Evolutionary conservation across 1,139 yeast species (phyloP).

Genomic region (Lodderomyces theae): DNA sequence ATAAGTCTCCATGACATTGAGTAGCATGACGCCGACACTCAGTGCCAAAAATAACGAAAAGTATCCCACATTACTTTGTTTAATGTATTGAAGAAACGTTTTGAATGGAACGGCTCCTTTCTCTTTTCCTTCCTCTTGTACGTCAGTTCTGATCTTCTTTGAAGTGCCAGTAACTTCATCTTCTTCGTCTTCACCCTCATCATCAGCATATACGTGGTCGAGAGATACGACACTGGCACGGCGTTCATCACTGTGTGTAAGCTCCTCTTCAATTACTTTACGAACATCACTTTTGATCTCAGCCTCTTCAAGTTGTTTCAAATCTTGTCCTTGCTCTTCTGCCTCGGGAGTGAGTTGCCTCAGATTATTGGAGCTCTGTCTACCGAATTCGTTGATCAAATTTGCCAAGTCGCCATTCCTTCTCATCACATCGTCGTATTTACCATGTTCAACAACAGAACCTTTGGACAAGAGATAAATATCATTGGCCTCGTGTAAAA

Average conservation of each 20-base stretch:
- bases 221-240: conserved; percentile 24
- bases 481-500: conserved; percentile 27
- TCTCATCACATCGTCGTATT: conserved; percentile 28
- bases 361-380: conserved; percentile 15
- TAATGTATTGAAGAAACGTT: conserved; percentile 32
- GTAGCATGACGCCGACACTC: conserved; percentile 19
- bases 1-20: conserved; percentile 27
- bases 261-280: conserved; percentile 40
- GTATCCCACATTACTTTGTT: conserved; percentile 31
- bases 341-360: conserved; percentile 6
- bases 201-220: conserved; percentile 20
- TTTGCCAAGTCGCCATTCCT: conserved; percentile 26
- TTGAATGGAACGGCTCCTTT: conserved; percentile 33
- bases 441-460: conserved; percentile 30
- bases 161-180: conserved; percentile 7
- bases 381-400: conserved; percentile 28
- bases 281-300: background rate
- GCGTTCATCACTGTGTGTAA: conserved; percentile 16
- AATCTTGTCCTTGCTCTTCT: conserved; percentile 18
- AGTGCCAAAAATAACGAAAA: conserved; percentile 24
- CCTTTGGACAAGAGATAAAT: conserved; percentile 27
- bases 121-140: conserved; percentile 27
- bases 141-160: conserved; percentile 23
- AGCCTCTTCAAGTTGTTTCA: conserved; percentile 1
- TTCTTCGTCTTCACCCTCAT: conserved; percentile 6